Base-by-base conservation (phyloP, 495 filamentous ascomycete genomes). In the Tuber calosporum region DNA sequence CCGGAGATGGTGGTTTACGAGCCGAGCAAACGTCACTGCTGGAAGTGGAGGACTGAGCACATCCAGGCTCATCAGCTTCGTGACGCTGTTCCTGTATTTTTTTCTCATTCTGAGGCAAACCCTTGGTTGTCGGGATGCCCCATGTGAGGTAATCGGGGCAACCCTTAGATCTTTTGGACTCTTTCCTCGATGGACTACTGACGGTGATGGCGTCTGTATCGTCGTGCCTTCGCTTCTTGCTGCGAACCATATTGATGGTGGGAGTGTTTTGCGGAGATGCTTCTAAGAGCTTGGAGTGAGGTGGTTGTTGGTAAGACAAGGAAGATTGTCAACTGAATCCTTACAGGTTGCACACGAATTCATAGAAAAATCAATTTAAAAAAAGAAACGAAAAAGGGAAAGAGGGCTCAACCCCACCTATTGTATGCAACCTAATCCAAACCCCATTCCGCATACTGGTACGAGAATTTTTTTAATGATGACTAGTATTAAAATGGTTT, bases 151-250 rank as follows among this genome's bases (percentile, higher is more conserved):
- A 26, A n/a, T 19, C 42, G 26, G 8, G 66, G 20, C 37, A 58
- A 37, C 72, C 75, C 76, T 74, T 78, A 11, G 68, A 70, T 66
- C 71, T 78, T 41, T 73, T 78, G 66, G 67, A 39, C 34, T 74
- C 76, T 30, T 78, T 77, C 26, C 40, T 67, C 20, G 75, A 69
- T 11, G 72, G 40, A 43, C 40, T 75, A 30, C 70, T 69, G 19
- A 74, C 58, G 22, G 71, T 68, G 58, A 77, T 68, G n/a, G 67
- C 71, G 9, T 78, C 76, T 1, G 76, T 66, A 19, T 77, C 76
- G 15, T 78, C 76, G 22, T 78, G 76, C 75, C 73, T 78, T 73
- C 76, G 72, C 58, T 78, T 78, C 41, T 42, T 78, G 22, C 38
- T 73, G 30, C 75, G 75, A 45, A 69, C 41, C 76, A 78, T 78